These are phyloP conservation scores for Chaetomiaceae sp. DNA, from an alignment of 2,329 filamentous ascomycete genomes.

Conservation along the genomic window DNA sequence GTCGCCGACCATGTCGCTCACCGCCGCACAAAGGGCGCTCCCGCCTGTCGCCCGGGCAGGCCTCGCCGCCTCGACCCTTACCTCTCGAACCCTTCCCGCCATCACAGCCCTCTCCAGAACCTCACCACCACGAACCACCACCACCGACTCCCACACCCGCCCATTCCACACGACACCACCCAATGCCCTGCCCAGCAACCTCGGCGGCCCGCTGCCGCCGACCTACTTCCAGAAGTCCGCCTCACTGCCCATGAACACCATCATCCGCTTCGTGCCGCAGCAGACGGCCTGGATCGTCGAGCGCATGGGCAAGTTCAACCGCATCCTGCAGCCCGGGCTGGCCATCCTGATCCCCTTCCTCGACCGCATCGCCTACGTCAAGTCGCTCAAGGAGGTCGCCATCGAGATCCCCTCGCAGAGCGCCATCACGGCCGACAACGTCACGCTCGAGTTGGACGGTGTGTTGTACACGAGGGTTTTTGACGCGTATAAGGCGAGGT, in stretches of 20 bases:
- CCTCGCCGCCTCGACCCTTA: conserved; percentile 3
- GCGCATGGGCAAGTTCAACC: conserved; percentile 96
- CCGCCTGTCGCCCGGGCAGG: conserved; percentile 22
- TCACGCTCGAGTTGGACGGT: conserved; percentile 92
- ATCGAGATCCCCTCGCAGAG: conserved; percentile 97
- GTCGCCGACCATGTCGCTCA: conserved; percentile 25
- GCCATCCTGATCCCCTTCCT: conserved; percentile 85
- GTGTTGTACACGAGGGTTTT: conserved; percentile 95
- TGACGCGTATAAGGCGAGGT: conserved; percentile 97
- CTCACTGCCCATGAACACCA: conserved; percentile 82
- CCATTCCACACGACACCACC: conserved; percentile 24
- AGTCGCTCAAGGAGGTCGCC: conserved; percentile 91
- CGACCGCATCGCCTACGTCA: conserved; percentile 96
- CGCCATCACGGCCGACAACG: conserved; percentile 97
- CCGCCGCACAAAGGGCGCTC: conserved; percentile 27
- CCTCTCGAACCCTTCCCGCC: not conserved
- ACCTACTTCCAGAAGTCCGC: conserved; percentile 72
- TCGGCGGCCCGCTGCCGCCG: conserved; percentile 44
- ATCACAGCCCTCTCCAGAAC: not conserved
- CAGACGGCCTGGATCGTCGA: conserved; percentile 99
- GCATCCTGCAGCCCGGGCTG: conserved; percentile 87
- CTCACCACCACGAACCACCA: not conserved
- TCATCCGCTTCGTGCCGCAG: conserved; percentile 96
- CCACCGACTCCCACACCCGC: conserved; percentile 8
- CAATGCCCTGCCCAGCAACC: conserved; percentile 23